Percentiles rank a stretch among this genome's conserved stretches.
Evolutionary conservation across 805 yeast species (phyloP).

Genomic region (Komagataella mondaviorum): DNA sequence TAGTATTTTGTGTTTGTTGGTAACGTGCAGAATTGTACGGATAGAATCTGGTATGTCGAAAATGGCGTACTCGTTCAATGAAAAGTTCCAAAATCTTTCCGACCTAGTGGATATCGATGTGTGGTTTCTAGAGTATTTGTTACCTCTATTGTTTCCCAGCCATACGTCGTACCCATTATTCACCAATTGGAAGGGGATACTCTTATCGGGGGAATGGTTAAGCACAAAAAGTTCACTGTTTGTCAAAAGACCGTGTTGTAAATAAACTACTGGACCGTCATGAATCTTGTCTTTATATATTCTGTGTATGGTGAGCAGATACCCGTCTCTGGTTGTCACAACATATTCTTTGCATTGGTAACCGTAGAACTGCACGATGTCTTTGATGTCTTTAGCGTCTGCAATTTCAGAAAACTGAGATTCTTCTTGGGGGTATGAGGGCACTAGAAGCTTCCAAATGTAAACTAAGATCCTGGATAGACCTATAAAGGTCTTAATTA

Average conservation of each 20-base stretch:
- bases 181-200: slow-evolving; percentile 64
- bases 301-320: slow-evolving; percentile 65
- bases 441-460: neutral
- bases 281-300: slow-evolving; percentile 15
- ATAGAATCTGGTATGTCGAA: slow-evolving; percentile 83
- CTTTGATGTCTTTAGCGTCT: slow-evolving; percentile 16
- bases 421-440: neutral
- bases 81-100: slow-evolving; percentile 75
- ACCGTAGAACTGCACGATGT: slow-evolving; percentile 29
- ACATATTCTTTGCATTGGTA: slow-evolving; percentile 66
- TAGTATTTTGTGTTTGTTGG: slow-evolving; percentile 25
- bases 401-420: slow-evolving; percentile 6
- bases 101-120: slow-evolving; percentile 21
- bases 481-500: neutral
- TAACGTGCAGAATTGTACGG: slow-evolving; percentile 50
- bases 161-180: slow-evolving; percentile 88
- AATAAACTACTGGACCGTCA: slow-evolving; percentile 40
- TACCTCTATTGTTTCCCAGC: slow-evolving; percentile 88
- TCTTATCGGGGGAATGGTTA: slow-evolving; percentile 24
- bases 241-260: slow-evolving; percentile 90
- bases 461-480: neutral
- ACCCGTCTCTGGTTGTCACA: slow-evolving; percentile 67
- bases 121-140: slow-evolving; percentile 84
- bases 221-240: slow-evolving; percentile 59
- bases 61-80: slow-evolving; percentile 84